These are phyloP conservation scores for Neonectria hederae DNA, from an alignment of 2,329 filamentous ascomycete genomes.

Conservation along the genomic window DNA sequence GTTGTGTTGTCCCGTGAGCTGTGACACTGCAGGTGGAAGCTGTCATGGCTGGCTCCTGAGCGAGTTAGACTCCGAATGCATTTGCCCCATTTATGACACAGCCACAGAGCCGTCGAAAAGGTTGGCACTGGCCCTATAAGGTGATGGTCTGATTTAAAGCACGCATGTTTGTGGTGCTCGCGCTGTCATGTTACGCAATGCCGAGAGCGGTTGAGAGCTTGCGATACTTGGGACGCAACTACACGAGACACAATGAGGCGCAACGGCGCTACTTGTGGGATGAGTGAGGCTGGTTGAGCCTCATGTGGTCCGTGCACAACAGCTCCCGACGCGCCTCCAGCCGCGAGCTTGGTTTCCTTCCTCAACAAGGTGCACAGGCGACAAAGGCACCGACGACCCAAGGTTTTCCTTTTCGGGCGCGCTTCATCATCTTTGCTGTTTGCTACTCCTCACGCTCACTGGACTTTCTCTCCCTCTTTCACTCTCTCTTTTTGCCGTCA, in stretches of 20 bases:
- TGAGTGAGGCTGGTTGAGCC: slow-evolving; percentile 22
- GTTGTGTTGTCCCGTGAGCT: not conserved
- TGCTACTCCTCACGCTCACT: not conserved
- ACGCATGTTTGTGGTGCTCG: slow-evolving; percentile 1
- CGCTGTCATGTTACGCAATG: not conserved
- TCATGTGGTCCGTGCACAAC: slow-evolving; percentile 18
- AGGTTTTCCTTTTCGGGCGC: not conserved
- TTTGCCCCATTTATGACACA: not conserved
- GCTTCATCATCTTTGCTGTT: not conserved
- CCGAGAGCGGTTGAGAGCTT: slow-evolving; percentile 3
- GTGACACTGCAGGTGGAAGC: not conserved
- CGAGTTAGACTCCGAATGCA: not conserved
- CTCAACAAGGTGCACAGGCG: slow-evolving; percentile 18
- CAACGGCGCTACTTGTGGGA: slow-evolving; percentile 1
- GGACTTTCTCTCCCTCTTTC: not conserved
- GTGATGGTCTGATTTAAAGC: too few species aligned
- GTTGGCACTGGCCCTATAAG: not conserved
- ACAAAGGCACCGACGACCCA: slow-evolving; percentile 1
- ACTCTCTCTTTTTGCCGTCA: not conserved
- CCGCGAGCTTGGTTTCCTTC: slow-evolving; percentile 16
- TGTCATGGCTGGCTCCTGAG: not conserved
- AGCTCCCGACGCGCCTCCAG: slow-evolving; percentile 27
- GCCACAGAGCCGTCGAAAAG: not conserved
- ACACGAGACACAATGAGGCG: slow-evolving; percentile 9
- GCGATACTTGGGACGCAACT: slow-evolving; percentile 12